Base-by-base conservation (phyloP, 768 basidiomycete genomes). In the Pleurotus djamor region DNA sequence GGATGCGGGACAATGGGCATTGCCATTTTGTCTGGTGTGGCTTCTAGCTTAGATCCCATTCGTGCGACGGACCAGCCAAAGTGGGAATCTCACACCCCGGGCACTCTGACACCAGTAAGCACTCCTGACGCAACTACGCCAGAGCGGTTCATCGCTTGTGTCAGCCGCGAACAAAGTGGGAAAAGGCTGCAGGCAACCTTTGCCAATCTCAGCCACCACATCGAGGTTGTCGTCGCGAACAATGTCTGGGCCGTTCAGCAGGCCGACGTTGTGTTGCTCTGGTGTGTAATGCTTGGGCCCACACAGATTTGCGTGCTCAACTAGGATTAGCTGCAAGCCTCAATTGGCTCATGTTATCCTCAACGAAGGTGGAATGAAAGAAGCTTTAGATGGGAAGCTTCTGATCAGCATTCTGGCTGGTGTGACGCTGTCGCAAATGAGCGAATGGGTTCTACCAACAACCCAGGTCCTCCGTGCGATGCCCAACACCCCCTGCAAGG, bases 1-100 rank as follows among this genome's bases (percentile, higher is more conserved):
- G 97, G 96, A 80, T 98, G 97, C 73, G 97, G 97, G 59, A 98
- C 96, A 9, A 98, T 99, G 97, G 97, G 97, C 59, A 76, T 98
- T 66, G 95, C 97, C 60, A 83, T 99, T 71, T 83, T 95, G 51
- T 96, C 96, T 21, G 97, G 97, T 48, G 91, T 98, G 44, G 78
- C 97, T 52, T 84, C 88, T 62, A 92, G 92, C 68, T 84, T 98
- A 45, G 83, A 94, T 71, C 71, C 65, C 47, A 67, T 66, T 34
- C 66, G 71, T 4, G 70, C 68, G 58, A 76, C 61, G 52, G 63
- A 68, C 49, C 60, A 57, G 50, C 61, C 68, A 43, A 86, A 88
- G 68, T 88, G 87, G 86, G 86, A 86, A 70, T 83, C 80, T 2
- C 85, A 86, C 72, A 87, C 84, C 1, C 83, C 90, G 1, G 88